phyloP scores from a whole-genome alignment of 2,329 filamentous ascomycete species.

The Colletotrichum karsti region DNA sequence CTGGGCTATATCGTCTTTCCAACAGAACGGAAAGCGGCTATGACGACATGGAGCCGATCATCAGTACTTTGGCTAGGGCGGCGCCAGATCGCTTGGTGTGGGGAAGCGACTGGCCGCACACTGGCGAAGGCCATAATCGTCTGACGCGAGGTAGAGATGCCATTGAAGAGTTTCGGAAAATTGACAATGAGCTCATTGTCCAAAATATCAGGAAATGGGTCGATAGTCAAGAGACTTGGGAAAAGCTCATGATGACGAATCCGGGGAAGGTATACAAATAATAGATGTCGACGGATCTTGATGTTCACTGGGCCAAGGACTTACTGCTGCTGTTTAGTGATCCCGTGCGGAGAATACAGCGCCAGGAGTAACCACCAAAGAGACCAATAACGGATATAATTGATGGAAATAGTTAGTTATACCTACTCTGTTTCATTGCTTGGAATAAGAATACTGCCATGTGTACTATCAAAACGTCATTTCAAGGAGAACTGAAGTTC shows the following conservation, averaged over 20 bases:
- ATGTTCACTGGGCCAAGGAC: too few species aligned
- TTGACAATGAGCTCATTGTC: not conserved
- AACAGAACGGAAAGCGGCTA: not conserved
- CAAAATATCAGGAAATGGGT: not conserved
- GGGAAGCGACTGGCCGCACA: conserved; percentile 24
- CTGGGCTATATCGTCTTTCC: not conserved
- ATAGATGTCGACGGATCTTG: too few species aligned
- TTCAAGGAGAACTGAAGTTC: accelerated
- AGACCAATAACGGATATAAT: not conserved
- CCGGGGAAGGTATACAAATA: not conserved
- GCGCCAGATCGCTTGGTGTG: conserved; percentile 6
- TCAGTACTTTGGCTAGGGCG: not conserved
- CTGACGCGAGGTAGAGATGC: not conserved
- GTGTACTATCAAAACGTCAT: too few species aligned
- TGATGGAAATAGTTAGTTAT: not conserved
- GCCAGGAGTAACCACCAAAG: too few species aligned
- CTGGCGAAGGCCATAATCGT: conserved; percentile 5
- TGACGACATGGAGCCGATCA: conserved; percentile 2
- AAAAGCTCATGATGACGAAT: not conserved
- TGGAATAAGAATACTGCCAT: too few species aligned
- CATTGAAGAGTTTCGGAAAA: not conserved
- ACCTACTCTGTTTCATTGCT: too few species aligned
- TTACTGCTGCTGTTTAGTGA: too few species aligned
- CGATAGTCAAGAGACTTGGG: not conserved
- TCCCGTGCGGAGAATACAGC: too few species aligned